Evolutionary conservation across 352 stramenopile species (phyloP).

Genomic region (Phytophthora sojae): DNA sequence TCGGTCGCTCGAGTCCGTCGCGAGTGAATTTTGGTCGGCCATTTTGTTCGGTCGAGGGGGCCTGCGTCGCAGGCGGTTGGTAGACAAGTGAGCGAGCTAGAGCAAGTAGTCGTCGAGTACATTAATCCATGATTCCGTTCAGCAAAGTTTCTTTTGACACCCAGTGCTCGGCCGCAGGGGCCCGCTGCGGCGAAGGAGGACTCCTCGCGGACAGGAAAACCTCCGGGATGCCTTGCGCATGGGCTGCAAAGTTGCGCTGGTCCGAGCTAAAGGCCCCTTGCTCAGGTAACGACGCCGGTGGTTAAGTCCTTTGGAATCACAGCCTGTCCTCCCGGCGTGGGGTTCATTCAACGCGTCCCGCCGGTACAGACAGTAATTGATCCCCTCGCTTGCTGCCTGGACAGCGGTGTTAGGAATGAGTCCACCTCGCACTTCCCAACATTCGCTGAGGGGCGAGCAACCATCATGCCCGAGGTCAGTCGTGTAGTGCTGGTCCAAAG

Average conservation of each 20-base stretch:
- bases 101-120: conserved; percentile 21
- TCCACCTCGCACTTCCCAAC: conserved; percentile 8
- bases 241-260: conserved; percentile 8
- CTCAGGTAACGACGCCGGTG: background rate
- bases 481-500: background rate
- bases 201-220: background rate
- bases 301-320: background rate
- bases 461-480: conserved; percentile 7
- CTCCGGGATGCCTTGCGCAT: background rate
- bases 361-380: too few relatives aligned
- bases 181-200: background rate
- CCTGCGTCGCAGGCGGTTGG: background rate
- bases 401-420: too few relatives aligned
- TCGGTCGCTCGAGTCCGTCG: background rate
- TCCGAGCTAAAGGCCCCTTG: background rate
- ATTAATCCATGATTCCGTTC: conserved; percentile 26
- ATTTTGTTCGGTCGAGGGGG: background rate
- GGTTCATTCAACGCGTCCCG: background rate
- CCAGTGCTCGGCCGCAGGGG: background rate
- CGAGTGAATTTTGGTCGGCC: background rate
- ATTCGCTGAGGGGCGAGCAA: conserved; percentile 5
- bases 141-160: conserved; percentile 6
- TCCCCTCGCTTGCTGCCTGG: too few relatives aligned
- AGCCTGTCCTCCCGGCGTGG: background rate
- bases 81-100: conserved; percentile 25